Evolutionary conservation across 495 filamentous ascomycete species (phyloP).

Genomic region (Oidiodendron maius): DNA sequence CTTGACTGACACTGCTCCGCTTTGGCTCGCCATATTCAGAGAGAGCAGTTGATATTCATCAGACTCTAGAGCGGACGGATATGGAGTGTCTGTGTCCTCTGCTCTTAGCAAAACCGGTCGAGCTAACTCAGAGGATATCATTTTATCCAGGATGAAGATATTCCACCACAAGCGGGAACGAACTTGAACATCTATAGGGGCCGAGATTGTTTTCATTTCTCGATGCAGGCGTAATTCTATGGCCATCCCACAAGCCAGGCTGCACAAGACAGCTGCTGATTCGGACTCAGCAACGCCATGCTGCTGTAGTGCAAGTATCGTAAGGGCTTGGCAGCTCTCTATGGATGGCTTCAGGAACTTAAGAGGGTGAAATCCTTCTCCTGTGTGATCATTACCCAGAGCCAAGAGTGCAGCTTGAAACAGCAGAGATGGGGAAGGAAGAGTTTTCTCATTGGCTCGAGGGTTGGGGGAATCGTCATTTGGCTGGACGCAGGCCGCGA

Average conservation of each 20-base stretch:
- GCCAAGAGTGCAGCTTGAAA: not conserved
- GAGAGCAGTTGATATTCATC: conserved; percentile 23
- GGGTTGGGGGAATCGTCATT: not conserved
- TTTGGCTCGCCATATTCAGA: not conserved
- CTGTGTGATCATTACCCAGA: not conserved
- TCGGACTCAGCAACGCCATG: conserved; percentile 22
- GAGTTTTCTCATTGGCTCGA: not conserved
- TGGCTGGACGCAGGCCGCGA: conserved; percentile 15
- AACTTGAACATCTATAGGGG: conserved; percentile 14
- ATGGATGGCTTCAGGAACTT: conserved; percentile 15
- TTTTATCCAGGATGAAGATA: conserved; percentile 21
- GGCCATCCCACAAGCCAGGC: conserved; percentile 19
- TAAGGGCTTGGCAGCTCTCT: conserved; percentile 18
- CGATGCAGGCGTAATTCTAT: conserved; percentile 19
- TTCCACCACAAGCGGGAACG: conserved; percentile 24
- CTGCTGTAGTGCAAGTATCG: conserved; percentile 19
- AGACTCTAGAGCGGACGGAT: conserved; percentile 14
- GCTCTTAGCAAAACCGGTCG: conserved; percentile 14
- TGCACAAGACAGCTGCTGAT: conserved; percentile 17
- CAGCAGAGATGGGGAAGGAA: not conserved
- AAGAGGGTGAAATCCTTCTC: not conserved
- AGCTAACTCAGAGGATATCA: conserved; percentile 18
- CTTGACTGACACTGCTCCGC: conserved; percentile 12
- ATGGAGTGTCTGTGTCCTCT: conserved; percentile 20
- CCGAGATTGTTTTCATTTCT: not conserved